Conservation (phyloP, 1,284 basidiomycete species). For the Fereydounia khargensis region DNA sequence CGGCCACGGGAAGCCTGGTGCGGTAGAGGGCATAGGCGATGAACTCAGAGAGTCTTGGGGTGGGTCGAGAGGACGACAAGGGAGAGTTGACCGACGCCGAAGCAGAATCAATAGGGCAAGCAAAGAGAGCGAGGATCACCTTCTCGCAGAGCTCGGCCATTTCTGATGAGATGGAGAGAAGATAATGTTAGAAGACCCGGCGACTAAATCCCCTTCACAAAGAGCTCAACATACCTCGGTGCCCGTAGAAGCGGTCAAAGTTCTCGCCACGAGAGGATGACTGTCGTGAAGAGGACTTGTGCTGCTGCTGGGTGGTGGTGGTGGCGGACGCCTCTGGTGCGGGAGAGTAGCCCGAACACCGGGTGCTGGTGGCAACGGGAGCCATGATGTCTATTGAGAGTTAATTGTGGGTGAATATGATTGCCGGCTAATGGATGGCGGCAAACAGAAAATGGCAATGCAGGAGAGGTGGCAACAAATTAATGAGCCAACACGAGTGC, state of each 20-base stretch:
- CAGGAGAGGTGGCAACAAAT: too few species aligned
- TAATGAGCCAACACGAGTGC: too few species aligned
- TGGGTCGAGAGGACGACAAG: slow-evolving; percentile 13
- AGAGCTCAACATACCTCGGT: slow-evolving; percentile 22
- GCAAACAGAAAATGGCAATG: too few species aligned
- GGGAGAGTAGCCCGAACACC: too few species aligned
- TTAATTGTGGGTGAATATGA: too few species aligned
- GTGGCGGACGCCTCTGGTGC: too few species aligned
- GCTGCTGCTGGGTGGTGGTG: background rate
- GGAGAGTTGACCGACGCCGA: slow-evolving; percentile 31
- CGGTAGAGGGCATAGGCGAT: slow-evolving; percentile 57
- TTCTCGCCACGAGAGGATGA: slow-evolving; percentile 10
- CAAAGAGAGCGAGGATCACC: slow-evolving; percentile 49
- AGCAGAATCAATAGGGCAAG: slow-evolving; percentile 51
- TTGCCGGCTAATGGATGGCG: too few species aligned
- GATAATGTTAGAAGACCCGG: background rate
- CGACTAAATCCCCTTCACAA: too few species aligned
- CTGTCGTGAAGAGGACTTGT: slow-evolving; percentile 7
- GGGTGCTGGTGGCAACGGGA: background rate
- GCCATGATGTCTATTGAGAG: slow-evolving; percentile 2
- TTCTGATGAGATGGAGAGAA: slow-evolving; percentile 8
- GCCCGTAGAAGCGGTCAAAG: slow-evolving; percentile 50
- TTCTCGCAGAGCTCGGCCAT: slow-evolving; percentile 45
- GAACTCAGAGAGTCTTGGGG: slow-evolving; percentile 55
- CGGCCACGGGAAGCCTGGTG: slow-evolving; percentile 51